These are phyloP conservation scores for Coemansia sp. DNA, from an alignment of 192 early-diverging fungal species.

Conservation along the genomic window DNA sequence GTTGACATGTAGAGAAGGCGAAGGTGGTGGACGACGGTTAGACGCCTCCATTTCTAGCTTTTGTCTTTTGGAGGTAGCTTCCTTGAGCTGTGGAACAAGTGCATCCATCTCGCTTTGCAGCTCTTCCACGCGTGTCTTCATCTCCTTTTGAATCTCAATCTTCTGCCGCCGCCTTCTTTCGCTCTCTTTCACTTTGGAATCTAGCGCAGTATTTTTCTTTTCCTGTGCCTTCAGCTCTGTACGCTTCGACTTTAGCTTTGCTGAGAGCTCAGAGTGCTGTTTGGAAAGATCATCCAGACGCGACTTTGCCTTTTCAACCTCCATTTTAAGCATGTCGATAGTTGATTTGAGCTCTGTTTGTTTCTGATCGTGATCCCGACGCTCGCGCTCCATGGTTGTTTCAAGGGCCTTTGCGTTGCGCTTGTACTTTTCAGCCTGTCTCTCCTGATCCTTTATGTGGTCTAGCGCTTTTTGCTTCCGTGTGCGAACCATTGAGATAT, in stretches of 20 bases:
- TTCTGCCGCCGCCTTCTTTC: slow-evolving; percentile 15
- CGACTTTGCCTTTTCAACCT: slow-evolving; percentile 26
- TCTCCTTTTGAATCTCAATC: slow-evolving; percentile 16
- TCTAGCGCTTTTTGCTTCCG: slow-evolving; percentile 35
- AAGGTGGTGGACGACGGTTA: not conserved
- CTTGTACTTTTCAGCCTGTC: slow-evolving; percentile 16
- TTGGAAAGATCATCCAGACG: slow-evolving; percentile 12
- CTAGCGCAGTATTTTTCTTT: slow-evolving; percentile 24
- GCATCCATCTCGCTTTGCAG: slow-evolving; percentile 27
- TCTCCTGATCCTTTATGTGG: slow-evolving; percentile 23
- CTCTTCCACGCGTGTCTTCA: slow-evolving; percentile 1
- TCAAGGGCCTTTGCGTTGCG: slow-evolving; percentile 24
- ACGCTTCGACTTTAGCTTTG: slow-evolving; percentile 20
- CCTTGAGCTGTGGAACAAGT: slow-evolving; percentile 22
- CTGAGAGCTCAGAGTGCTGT: slow-evolving; percentile 17
- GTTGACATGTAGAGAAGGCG: not conserved
- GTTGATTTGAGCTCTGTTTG: slow-evolving; percentile 27
- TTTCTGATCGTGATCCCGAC: slow-evolving; percentile 26
- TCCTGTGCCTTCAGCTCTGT: slow-evolving; percentile 27
- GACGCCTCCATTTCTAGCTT: not conserved
- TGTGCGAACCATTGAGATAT: slow-evolving; percentile 22
- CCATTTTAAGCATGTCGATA: slow-evolving; percentile 18
- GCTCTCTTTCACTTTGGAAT: slow-evolving; percentile 19
- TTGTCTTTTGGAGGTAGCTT: slow-evolving; percentile 8
- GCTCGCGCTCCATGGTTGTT: slow-evolving; percentile 31